phyloP scores from a whole-genome alignment of 2,329 filamentous ascomycete species.

The Pseudogymnoascus sp. region DNA sequence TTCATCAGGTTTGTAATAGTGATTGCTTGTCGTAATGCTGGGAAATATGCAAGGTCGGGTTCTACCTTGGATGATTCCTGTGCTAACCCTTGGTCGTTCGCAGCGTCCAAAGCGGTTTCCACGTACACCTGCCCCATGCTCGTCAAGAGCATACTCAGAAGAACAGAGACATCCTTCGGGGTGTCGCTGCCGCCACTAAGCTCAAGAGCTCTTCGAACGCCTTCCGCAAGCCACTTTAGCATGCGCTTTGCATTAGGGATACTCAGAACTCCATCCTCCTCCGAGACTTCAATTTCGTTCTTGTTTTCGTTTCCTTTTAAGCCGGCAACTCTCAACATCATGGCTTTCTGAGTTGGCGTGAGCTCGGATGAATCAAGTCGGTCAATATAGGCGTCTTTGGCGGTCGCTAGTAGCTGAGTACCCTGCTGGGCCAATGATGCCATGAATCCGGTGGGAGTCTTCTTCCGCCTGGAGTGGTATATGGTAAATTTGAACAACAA shows the following conservation, averaged over 20 bases:
- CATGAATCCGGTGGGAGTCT: constrained; percentile 86
- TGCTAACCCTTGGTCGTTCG: constrained; percentile 64
- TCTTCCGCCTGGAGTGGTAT: constrained; percentile 85
- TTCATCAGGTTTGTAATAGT: constrained; percentile 90
- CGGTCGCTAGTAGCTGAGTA: constrained; percentile 79
- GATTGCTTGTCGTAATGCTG: constrained; percentile 71
- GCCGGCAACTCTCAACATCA: constrained; percentile 84
- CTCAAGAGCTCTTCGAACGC: constrained; percentile 83
- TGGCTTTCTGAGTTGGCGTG: constrained; percentile 79
- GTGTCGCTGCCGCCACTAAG: constrained; percentile 83
- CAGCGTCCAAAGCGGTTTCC: constrained; percentile 62
- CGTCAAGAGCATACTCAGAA: constrained; percentile 75
- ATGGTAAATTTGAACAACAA: constrained; percentile 93
- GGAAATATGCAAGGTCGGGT: constrained; percentile 80
- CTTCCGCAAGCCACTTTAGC: constrained; percentile 95
- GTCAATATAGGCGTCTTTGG: constrained; percentile 86
- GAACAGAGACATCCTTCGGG: constrained; percentile 83
- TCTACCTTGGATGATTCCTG: constrained; percentile 78
- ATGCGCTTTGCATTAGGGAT: constrained; percentile 91
- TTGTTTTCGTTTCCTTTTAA: constrained; percentile 68
- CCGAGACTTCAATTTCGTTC: constrained; percentile 82
- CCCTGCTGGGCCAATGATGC: constrained; percentile 84
- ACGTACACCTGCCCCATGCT: constrained; percentile 82
- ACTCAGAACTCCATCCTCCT: constrained; percentile 79
- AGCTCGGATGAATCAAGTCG: constrained; percentile 83